Evolutionary conservation across 2,329 filamentous ascomycete genomes (phyloP).

Genomic region (Ophiocordyceps unilateralis): DNA sequence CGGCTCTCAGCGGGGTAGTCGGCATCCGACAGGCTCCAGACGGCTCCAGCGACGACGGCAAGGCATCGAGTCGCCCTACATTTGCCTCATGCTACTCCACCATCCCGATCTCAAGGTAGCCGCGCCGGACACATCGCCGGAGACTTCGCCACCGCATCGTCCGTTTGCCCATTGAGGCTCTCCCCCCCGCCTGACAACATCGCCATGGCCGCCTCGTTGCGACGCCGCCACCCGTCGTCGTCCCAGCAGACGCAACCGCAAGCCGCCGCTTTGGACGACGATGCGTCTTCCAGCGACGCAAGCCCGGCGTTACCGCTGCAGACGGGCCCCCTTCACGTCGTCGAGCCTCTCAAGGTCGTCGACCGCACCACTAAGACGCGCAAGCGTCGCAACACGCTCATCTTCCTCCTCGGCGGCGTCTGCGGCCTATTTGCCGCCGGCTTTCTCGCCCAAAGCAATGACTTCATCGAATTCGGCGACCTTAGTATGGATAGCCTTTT

Average conservation of each 20-base stretch:
- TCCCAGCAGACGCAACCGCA: not conserved
- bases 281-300: conserved; percentile 12
- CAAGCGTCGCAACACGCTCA: conserved; percentile 63
- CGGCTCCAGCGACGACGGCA: too few relatives aligned
- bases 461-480: conserved; percentile 61
- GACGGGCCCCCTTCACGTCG: conserved; percentile 17
- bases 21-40: not conserved
- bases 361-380: conserved; percentile 30
- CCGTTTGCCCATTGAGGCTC: too few relatives aligned
- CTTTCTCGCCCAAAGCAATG: conserved; percentile 78
- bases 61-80: too few relatives aligned
- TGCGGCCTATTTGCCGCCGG: conserved; percentile 78
- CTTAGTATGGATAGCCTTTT: conserved; percentile 72
- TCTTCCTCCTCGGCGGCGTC: conserved; percentile 78
- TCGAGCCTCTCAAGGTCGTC: conserved; percentile 12
- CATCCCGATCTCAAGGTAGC: too few relatives aligned
- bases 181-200: too few relatives aligned
- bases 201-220: conserved; percentile 16
- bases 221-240: conserved; percentile 9
- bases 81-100: too few relatives aligned
- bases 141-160: too few relatives aligned
- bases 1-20: not conserved
- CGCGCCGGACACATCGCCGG: too few relatives aligned
- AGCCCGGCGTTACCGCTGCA: conserved; percentile 8
- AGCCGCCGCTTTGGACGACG: not conserved